A percentile compares a stretch with the other conserved stretches of the same genome.
Conservation (phyloP, 176 grass and related monocot species). For the Ananas comosus region DNA sequence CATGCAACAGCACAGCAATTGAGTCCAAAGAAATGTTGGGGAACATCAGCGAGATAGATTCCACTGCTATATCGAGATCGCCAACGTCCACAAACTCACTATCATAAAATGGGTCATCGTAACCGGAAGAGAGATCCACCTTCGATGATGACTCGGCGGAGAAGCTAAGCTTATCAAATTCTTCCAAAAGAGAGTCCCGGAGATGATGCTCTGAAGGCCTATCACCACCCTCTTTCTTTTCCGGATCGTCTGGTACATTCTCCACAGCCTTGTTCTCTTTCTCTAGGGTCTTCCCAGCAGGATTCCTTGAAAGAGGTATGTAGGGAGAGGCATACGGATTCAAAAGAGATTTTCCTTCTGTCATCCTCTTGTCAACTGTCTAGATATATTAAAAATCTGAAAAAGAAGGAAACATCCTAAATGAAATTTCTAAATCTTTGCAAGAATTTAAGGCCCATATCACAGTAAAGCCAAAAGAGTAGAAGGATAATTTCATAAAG, state of each 20-base stretch:
- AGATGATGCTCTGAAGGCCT: constrained; percentile 33
- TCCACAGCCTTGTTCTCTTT: constrained; percentile 9
- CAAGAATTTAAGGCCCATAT: background rate
- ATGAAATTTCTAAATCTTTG: constrained; percentile 1
- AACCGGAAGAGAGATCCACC: constrained; percentile 1
- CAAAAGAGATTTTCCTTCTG: constrained; percentile 32
- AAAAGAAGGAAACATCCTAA: background rate
- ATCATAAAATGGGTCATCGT: constrained; percentile 7
- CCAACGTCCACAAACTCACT: background rate
- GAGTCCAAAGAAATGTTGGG: constrained; percentile 48
- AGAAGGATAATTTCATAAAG: background rate
- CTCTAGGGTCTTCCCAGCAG: background rate
- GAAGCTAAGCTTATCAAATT: constrained; percentile 34
- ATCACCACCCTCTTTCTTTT: constrained; percentile 20
- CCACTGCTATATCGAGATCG: constrained; percentile 15
- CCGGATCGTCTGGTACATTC: constrained; percentile 12
- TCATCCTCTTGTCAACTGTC: background rate
- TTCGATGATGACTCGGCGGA: constrained; percentile 32
- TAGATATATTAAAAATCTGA: constrained; percentile 2
- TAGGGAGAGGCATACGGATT: constrained; percentile 57
- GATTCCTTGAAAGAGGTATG: constrained; percentile 26
- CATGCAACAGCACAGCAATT: constrained; percentile 35
- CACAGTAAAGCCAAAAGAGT: background rate
- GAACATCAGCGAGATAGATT: constrained; percentile 35
- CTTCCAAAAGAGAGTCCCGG: constrained; percentile 27